Evolutionary conservation across 345 rosid genomes (phyloP).

Genomic region (Physaria fendleri): DNA sequence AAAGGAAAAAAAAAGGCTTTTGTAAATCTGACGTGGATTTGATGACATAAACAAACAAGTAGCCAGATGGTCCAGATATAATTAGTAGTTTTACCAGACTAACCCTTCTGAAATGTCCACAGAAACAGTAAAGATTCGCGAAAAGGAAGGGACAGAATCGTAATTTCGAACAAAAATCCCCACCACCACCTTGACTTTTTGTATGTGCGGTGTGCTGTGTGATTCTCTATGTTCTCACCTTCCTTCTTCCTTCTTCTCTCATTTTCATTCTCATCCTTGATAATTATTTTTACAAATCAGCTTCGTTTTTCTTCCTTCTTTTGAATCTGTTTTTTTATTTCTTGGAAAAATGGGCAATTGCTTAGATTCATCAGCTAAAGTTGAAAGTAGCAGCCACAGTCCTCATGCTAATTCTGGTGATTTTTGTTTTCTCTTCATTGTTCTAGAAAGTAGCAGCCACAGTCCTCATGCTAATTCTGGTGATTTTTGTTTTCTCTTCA

Average conservation of each 20-base stretch:
- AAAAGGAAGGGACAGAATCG: slow-evolving; percentile 18
- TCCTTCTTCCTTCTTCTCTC: neutral
- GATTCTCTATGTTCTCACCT: slow-evolving; percentile 24
- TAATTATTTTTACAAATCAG: neutral
- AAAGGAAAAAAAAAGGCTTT: slow-evolving; percentile 6
- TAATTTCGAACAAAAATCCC: neutral
- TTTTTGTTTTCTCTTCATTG: neutral
- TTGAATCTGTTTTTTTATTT: slow-evolving; percentile 3
- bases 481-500: slow-evolving; percentile 11
- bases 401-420: slow-evolving; percentile 59
- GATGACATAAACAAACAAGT: slow-evolving; percentile 25
- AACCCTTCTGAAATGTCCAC: neutral
- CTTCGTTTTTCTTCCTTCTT: neutral
- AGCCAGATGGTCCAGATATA: slow-evolving; percentile 1
- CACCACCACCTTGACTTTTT: slow-evolving; percentile 20
- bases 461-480: slow-evolving; percentile 55
- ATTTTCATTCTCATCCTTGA: neutral
- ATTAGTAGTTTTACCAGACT: neutral
- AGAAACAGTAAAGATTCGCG: neutral
- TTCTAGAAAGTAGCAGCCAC: slow-evolving; percentile 31
- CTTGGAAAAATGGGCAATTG: slow-evolving; percentile 65
- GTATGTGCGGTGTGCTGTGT: slow-evolving; percentile 25
- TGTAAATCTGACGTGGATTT: slow-evolving; percentile 13
- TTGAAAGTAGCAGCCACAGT: slow-evolving; percentile 43
- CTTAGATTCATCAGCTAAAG: slow-evolving; percentile 59